Conservation (phyloP, 805 yeast species). For the Nakazawaea wickerhamii region DNA sequence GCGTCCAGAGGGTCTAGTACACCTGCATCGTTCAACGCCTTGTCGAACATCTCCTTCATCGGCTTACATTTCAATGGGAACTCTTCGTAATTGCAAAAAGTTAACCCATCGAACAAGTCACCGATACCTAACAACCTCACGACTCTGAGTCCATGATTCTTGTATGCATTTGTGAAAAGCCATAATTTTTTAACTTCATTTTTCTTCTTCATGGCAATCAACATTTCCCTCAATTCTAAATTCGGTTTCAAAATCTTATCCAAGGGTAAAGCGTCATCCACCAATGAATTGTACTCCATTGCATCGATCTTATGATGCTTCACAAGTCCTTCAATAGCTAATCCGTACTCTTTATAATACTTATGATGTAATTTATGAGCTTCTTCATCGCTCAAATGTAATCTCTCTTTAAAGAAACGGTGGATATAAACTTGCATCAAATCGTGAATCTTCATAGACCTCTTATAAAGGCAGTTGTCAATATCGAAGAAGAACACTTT, state of each 20-base stretch:
- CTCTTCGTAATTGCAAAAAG: conserved; percentile 79
- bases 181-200: conserved; percentile 68
- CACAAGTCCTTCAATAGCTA: conserved; percentile 87
- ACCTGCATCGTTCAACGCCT: conserved; percentile 62
- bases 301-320: conserved; percentile 74
- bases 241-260: conserved; percentile 71
- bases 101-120: conserved; percentile 91
- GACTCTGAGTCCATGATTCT: conserved; percentile 82
- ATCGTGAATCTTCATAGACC: conserved; percentile 73
- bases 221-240: conserved; percentile 43
- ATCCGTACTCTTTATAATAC: conserved; percentile 83
- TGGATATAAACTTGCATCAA: conserved; percentile 86
- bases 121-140: conserved; percentile 77
- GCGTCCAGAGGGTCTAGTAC: conserved; percentile 42
- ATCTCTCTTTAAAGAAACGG: conserved; percentile 63
- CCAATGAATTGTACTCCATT: conserved; percentile 77
- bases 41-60: conserved; percentile 61
- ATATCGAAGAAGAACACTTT: conserved; percentile 77
- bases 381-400: conserved; percentile 60
- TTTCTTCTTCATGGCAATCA: conserved; percentile 37
- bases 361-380: conserved; percentile 66
- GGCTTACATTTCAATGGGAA: conserved; percentile 85
- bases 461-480: conserved; percentile 83
- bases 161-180: conserved; percentile 94
- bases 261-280: conserved; percentile 89